Conservation (phyloP, 306 rosid species). For the Potentilla sterilis region DNA sequence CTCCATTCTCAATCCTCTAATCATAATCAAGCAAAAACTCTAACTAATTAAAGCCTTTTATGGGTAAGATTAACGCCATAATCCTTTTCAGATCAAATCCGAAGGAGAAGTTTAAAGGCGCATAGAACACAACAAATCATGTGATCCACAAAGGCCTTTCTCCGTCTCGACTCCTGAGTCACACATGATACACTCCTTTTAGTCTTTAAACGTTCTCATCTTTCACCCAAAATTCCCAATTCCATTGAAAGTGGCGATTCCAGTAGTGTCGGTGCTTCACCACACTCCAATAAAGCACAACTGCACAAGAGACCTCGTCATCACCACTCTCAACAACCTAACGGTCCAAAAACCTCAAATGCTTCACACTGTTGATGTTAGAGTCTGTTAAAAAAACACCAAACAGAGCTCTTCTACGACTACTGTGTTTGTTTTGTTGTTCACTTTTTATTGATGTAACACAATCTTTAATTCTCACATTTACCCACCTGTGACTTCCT, state of each 20-base stretch:
- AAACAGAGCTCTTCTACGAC: neutral
- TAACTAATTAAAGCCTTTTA: neutral
- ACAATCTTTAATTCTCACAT: constrained; percentile 20
- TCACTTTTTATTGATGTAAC: constrained; percentile 20
- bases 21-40: neutral
- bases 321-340: neutral
- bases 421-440: neutral
- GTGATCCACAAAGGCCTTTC: neutral
- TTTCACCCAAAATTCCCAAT: neutral
- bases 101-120: neutral
- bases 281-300: neutral
- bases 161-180: neutral
- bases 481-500: constrained; percentile 35
- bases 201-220: neutral
- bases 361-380: neutral
- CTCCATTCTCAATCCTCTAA: neutral
- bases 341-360: constrained; percentile 6
- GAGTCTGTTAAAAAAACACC: neutral
- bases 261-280: constrained; percentile 3
- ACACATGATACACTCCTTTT: neutral
- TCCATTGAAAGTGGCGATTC: neutral
- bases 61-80: neutral
- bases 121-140: neutral
- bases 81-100: neutral
- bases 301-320: neutral